Percentiles rank a stretch among this genome's conserved stretches.
Evolutionary conservation across 2,329 filamentous ascomycete species (phyloP).

Genomic region (Aspergillus texensis): DNA sequence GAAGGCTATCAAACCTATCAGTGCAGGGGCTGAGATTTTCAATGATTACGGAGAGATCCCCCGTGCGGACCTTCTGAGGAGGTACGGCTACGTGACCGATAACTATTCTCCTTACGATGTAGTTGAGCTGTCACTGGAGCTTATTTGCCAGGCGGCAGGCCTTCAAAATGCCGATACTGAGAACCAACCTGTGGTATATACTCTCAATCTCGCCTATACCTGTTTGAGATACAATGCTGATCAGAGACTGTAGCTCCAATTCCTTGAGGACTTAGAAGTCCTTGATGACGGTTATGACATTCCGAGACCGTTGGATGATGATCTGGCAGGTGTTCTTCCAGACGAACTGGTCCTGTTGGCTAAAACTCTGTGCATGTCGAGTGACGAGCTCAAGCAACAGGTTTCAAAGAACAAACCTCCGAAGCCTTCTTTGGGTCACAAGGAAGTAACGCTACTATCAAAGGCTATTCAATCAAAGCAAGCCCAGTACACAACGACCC

Average conservation of each 20-base stretch:
- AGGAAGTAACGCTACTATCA: constrained; percentile 37
- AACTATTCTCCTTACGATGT: constrained; percentile 80
- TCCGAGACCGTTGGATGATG: constrained; percentile 32
- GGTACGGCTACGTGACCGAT: constrained; percentile 84
- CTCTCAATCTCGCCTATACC: neutral
- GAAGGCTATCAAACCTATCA: constrained; percentile 69
- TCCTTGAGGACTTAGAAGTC: constrained; percentile 65
- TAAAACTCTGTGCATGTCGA: constrained; percentile 35
- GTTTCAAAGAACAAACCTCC: constrained; percentile 40
- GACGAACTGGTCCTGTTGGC: constrained; percentile 44
- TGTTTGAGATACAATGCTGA: neutral
- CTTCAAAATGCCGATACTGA: constrained; percentile 32
- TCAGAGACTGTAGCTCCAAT: constrained; percentile 41
- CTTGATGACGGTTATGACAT: constrained; percentile 76
- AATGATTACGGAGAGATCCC: constrained; percentile 89
- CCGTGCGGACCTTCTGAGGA: constrained; percentile 76
- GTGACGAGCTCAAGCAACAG: constrained; percentile 37
- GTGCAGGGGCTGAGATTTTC: constrained; percentile 73
- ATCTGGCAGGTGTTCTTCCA: constrained; percentile 39
- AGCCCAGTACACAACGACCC: constrained; percentile 55
- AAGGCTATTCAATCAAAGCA: constrained; percentile 38
- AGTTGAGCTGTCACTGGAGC: constrained; percentile 70
- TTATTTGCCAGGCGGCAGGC: constrained; percentile 53
- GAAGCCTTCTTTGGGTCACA: constrained; percentile 32
- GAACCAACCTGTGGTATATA: constrained; percentile 36